These are phyloP conservation scores for Obba rivulosa DNA, from an alignment of 768 basidiomycete species.

Conservation along the genomic window DNA sequence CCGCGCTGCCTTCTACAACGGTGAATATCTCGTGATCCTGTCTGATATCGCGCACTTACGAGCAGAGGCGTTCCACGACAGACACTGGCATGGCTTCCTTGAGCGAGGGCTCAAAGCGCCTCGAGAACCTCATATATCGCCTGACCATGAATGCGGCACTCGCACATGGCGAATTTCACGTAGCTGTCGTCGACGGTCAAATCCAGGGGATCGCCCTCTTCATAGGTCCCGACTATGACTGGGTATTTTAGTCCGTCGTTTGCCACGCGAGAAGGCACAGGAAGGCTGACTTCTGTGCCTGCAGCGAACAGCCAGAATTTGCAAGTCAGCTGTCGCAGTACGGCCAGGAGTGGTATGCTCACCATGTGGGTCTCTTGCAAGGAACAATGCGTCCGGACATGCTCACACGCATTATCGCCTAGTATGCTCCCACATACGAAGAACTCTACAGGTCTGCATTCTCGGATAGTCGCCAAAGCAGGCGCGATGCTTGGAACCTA, in stretches of 20 bases:
- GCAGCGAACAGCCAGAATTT: constrained; percentile 9
- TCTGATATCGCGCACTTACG: neutral
- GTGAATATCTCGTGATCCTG: constrained; percentile 3
- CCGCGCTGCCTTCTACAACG: constrained; percentile 12
- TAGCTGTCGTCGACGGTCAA: constrained; percentile 4
- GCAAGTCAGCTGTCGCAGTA: constrained; percentile 8
- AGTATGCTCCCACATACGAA: constrained; percentile 15
- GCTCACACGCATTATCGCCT: neutral
- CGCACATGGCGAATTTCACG: constrained; percentile 5
- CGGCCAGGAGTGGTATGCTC: constrained; percentile 11
- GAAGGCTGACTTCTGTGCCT: neutral
- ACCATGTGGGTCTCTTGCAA: constrained; percentile 6
- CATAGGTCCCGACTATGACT: constrained; percentile 10
- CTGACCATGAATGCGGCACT: constrained; percentile 5
- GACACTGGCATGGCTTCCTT: constrained; percentile 10
- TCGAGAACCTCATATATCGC: constrained; percentile 6
- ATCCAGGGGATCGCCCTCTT: constrained; percentile 8
- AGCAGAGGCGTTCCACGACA: neutral
- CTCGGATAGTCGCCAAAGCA: constrained; percentile 4
- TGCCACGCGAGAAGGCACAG: neutral
- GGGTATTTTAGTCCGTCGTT: constrained; percentile 11
- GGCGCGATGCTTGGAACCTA: constrained; percentile 12
- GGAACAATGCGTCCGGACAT: neutral
- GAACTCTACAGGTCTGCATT: constrained; percentile 13
- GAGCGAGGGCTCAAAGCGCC: constrained; percentile 7